A percentile compares a stretch with the other conserved stretches of the same genome.
phyloP scores from a whole-genome alignment of 31 red algal species.

The Bonnemaisonia californica region DNA sequence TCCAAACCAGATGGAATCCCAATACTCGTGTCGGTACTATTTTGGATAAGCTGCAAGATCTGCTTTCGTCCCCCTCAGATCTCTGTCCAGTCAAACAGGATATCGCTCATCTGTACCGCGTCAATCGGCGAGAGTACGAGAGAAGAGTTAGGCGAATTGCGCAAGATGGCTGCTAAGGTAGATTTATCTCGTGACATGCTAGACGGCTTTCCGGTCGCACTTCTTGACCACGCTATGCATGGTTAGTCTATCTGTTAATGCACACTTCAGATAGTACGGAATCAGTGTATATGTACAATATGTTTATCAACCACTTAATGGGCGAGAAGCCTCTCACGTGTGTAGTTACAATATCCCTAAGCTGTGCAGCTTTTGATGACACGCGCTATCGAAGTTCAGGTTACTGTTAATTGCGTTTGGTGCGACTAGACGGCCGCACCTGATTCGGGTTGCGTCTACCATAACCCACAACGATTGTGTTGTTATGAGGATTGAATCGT shows the following conservation, averaged over 20 bases:
- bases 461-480: slow-evolving; percentile 60
- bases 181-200: background rate
- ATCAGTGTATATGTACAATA: background rate
- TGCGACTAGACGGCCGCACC: slow-evolving; percentile 35
- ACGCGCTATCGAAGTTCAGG: background rate
- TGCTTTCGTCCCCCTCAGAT: slow-evolving; percentile 43
- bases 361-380: background rate
- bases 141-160: slow-evolving; percentile 62
- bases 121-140: slow-evolving; percentile 56
- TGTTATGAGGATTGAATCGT: slow-evolving; percentile 47
- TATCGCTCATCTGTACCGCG: slow-evolving; percentile 44
- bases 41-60: slow-evolving; percentile 56
- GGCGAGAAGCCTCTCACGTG: background rate
- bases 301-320: background rate
- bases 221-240: background rate
- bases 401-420: slow-evolving; percentile 14
- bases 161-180: slow-evolving; percentile 55
- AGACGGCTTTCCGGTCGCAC: background rate
- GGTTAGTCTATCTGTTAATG: background rate
- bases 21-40: slow-evolving; percentile 51
- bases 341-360: background rate
- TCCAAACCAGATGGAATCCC: slow-evolving; percentile 72
- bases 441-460: slow-evolving; percentile 72
- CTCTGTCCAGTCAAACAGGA: slow-evolving; percentile 55
- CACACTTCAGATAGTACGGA: background rate